These are phyloP conservation scores for Paramecium pentaurelia DNA, from an alignment of 73 alveolate species.

Conservation along the genomic window DNA sequence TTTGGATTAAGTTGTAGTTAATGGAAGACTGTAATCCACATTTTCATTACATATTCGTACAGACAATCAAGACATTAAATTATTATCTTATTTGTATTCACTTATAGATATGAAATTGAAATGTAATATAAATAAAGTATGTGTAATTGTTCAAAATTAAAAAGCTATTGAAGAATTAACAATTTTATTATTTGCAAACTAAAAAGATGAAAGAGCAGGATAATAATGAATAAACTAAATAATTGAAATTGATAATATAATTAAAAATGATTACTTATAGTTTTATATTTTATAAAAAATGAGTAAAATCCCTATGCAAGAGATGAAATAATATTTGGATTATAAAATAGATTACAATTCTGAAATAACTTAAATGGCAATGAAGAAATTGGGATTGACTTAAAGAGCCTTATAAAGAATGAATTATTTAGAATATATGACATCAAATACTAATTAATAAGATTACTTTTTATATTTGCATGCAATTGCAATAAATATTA, in stretches of 20 bases:
- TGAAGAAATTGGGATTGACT: background rate
- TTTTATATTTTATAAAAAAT: background rate
- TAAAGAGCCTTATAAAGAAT: background rate
- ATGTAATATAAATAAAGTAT: background rate
- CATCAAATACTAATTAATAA: background rate
- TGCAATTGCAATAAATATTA: background rate
- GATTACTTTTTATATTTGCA: background rate
- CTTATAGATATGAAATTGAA: background rate
- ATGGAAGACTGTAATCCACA: background rate
- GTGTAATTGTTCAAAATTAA: background rate
- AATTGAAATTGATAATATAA: background rate
- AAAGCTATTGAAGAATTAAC: background rate
- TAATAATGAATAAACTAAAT: background rate
- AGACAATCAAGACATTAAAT: background rate
- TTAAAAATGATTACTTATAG: background rate
- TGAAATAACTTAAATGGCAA: background rate
- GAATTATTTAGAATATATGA: background rate
- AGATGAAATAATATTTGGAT: background rate
- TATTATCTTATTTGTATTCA: background rate
- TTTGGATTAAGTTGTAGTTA: background rate
- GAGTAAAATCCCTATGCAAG: background rate
- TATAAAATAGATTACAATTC: background rate
- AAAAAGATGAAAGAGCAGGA: slow-evolving; percentile 37
- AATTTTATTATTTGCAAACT: background rate
- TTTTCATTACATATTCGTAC: slow-evolving; percentile 17